phyloP scores from a whole-genome alignment of 1,284 basidiomycete genomes.

The Sphagnurus paluster region DNA sequence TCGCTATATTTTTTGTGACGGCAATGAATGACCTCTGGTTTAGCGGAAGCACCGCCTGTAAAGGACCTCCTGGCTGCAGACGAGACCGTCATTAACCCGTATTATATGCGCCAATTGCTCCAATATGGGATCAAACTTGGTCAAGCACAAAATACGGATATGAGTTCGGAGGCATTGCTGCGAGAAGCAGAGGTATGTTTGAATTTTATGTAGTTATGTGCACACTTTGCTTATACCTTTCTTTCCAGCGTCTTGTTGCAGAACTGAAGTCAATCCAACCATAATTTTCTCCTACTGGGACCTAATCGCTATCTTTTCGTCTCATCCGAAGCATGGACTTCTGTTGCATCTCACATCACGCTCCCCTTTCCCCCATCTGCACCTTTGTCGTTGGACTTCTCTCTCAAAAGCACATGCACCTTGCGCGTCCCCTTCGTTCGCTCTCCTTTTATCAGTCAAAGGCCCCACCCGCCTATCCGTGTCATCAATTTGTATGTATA shows the following conservation, averaged over 20 bases:
- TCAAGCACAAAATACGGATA: conserved; percentile 30
- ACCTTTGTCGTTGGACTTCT: conserved; percentile 8
- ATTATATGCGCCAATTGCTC: conserved; percentile 72
- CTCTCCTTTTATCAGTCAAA: conserved; percentile 8
- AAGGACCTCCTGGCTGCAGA: conserved; percentile 44
- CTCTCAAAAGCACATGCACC: conserved; percentile 10
- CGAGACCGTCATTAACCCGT: conserved; percentile 71
- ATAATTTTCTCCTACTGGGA: conserved; percentile 3
- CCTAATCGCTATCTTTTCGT: not conserved
- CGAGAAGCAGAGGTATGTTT: conserved; percentile 52
- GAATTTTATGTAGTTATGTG: not conserved
- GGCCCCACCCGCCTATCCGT: conserved; percentile 1
- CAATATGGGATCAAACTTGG: conserved; percentile 65
- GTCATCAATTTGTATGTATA: conserved; percentile 15
- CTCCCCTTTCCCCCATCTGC: conserved; percentile 6
- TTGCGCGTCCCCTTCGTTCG: conserved; percentile 6
- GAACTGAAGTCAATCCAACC: conserved; percentile 35
- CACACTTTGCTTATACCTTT: not conserved
- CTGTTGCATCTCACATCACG: conserved; percentile 8
- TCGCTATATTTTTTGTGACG: not conserved
- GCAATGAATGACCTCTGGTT: conserved; percentile 4
- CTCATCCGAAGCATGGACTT: conserved; percentile 11
- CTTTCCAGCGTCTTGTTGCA: conserved; percentile 35
- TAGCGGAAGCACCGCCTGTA: conserved; percentile 24
- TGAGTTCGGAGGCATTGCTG: conserved; percentile 40